Evolutionary conservation across 2,329 filamentous ascomycete species (phyloP).

Genomic region (Ophiosphaerella korrae): DNA sequence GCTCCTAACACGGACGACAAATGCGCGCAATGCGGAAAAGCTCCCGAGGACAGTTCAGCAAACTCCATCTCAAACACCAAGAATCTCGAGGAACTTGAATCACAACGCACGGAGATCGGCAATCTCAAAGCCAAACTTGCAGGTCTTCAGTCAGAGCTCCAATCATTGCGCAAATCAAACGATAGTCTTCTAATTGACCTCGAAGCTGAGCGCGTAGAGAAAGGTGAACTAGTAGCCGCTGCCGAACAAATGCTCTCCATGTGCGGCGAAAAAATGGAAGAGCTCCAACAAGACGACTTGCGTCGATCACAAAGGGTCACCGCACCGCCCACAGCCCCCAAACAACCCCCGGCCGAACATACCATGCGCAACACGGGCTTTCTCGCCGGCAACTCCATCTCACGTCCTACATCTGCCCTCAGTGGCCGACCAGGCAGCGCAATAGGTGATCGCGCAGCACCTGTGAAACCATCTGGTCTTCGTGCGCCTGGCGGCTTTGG

Average conservation of each 20-base stretch:
- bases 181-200: conserved; percentile 67
- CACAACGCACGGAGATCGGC: conserved; percentile 69
- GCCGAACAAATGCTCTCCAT: conserved; percentile 85
- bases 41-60: not conserved
- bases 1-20: conserved; percentile 5
- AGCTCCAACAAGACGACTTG: conserved; percentile 50
- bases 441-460: conserved; percentile 30
- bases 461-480: conserved; percentile 61
- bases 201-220: conserved; percentile 78
- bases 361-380: conserved; percentile 41
- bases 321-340: conserved; percentile 19
- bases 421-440: conserved; percentile 32
- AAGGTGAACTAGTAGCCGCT: conserved; percentile 79
- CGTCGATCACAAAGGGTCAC: conserved; percentile 56
- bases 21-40: too few relatives aligned
- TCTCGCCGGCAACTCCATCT: conserved; percentile 30
- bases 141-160: conserved; percentile 74
- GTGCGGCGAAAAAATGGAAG: conserved; percentile 53
- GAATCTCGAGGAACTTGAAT: conserved; percentile 60
- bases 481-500: conserved; percentile 60
- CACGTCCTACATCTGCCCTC: conserved; percentile 36
- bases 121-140: conserved; percentile 75
- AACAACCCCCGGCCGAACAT: conserved; percentile 22
- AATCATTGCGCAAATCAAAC: conserved; percentile 72
- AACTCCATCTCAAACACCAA: conserved; percentile 33